Percentiles rank a stretch among this genome's conserved stretches.
Evolutionary conservation across 164 flowering plant genomes (phyloP).

Genomic region (Warburgia ugandensis): DNA sequence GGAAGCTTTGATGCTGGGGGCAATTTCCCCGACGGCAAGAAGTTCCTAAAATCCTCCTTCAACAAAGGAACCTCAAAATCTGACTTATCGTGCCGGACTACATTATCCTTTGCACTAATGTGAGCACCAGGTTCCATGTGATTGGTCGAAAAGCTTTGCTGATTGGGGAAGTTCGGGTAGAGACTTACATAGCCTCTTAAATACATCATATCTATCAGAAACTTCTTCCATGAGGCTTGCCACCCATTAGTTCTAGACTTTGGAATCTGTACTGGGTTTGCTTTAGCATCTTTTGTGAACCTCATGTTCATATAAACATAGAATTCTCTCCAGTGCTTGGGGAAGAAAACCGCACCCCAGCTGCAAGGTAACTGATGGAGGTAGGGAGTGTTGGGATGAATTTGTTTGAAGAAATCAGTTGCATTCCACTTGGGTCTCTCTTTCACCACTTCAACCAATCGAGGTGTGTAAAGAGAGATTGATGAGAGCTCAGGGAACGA

Average conservation of each 20-base stretch:
- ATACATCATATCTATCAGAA: slow-evolving; percentile 95
- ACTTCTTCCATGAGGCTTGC: slow-evolving; percentile 99
- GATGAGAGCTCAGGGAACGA: slow-evolving; percentile 89
- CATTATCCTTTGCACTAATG: slow-evolving; percentile 79
- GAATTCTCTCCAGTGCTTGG: slow-evolving; percentile 97
- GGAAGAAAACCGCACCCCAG: slow-evolving; percentile 98
- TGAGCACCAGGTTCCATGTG: slow-evolving; percentile 99
- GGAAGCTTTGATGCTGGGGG: slow-evolving; percentile 89
- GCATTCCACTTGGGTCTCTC: slow-evolving; percentile 94
- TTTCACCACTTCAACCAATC: slow-evolving; percentile 83
- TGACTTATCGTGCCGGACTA: slow-evolving; percentile 53
- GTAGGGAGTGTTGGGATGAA: slow-evolving; percentile 94
- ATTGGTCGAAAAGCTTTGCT: slow-evolving; percentile 89
- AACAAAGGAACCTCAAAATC: slow-evolving; percentile 90
- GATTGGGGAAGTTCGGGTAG: slow-evolving; percentile 91
- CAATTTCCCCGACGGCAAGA: slow-evolving; percentile 62
- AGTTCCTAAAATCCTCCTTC: slow-evolving; percentile 47
- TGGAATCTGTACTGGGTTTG: slow-evolving; percentile 92
- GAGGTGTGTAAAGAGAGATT: slow-evolving; percentile 85
- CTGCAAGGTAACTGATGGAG: slow-evolving; percentile 96
- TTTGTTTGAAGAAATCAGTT: slow-evolving; percentile 64
- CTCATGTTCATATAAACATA: slow-evolving; percentile 97
- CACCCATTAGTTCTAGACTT: slow-evolving; percentile 93
- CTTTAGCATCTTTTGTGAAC: slow-evolving; percentile 79
- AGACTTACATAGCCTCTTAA: slow-evolving; percentile 84